These are phyloP conservation scores for Lachancea kluyveri DNA, from an alignment of 805 yeast genomes.

Conservation along the genomic window DNA sequence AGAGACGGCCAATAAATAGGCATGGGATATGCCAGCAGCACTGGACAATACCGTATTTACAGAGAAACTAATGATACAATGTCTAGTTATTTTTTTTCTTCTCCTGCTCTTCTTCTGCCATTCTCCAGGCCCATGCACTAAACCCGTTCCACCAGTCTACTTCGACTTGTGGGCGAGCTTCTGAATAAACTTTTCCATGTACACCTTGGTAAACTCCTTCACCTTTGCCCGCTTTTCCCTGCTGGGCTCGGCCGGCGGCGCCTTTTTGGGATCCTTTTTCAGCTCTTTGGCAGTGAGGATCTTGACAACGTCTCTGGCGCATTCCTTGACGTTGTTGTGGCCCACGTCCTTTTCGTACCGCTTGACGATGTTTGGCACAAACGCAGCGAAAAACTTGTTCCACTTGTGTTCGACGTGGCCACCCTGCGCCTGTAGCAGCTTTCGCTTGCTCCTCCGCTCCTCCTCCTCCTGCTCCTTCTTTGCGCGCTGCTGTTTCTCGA, in stretches of 20 bases:
- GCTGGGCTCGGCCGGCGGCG: conserved; percentile 51
- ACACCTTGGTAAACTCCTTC: conserved; percentile 52
- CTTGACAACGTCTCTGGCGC: conserved; percentile 74
- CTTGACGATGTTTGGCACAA: conserved; percentile 74
- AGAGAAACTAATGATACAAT: too few species aligned
- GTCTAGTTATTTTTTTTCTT: too few species aligned
- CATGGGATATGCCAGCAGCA: too few species aligned
- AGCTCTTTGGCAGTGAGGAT: conserved; percentile 62
- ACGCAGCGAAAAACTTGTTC: conserved; percentile 51
- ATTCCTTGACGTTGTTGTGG: conserved; percentile 64
- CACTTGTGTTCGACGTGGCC: conserved; percentile 28
- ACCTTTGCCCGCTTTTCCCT: conserved; percentile 65
- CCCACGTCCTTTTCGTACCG: conserved; percentile 62
- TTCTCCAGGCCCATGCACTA: too few species aligned
- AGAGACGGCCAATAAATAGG: too few species aligned
- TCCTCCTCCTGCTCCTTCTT: conserved; percentile 19
- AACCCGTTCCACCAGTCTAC: too few species aligned
- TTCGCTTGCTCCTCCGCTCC: conserved; percentile 17
- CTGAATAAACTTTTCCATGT: conserved; percentile 59
- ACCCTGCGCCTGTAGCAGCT: conserved; percentile 10
- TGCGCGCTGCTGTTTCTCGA: conserved; percentile 15
- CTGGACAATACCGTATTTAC: too few species aligned
- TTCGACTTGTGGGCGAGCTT: conserved; percentile 33
- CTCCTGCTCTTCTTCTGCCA: too few species aligned
- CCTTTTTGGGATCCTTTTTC: conserved; percentile 26